Base-by-base conservation (phyloP, 2,329 filamentous ascomycete species). In the Lasiodiplodia theobromae region DNA sequence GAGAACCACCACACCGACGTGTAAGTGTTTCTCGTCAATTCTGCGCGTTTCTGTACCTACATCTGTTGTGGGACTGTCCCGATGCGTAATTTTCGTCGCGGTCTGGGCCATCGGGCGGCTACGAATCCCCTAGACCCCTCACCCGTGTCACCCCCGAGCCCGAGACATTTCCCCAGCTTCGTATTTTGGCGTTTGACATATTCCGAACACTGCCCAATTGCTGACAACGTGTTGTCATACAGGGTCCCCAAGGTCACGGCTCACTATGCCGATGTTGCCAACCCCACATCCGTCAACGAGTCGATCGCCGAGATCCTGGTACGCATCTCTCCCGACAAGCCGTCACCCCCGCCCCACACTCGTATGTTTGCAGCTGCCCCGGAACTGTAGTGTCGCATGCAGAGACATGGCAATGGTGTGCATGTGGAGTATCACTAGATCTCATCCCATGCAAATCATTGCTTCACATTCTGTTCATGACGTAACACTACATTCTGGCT, bases 221-320 rank as follows among this genome's bases (percentile, higher is more conserved):
- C 65, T 67, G 53, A 67, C 53, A 18, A 23, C 51, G 16, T 14
- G 34, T 40, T 38, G 53, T 31, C 25, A 10, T 47, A 51, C 69
- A 92, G 90, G 60, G 80, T 91, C 38, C 95, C 95, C 70, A 92
- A 89, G 72, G 91, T 97, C 68, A 97, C 95, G 1, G 92, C 94
- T 2, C 95, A 98, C 82, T 94, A 92, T 77, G 91, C 91, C 76
- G 94, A 97, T 78, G 95, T 97, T 64, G 90, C 93, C 31, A 88
- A 92, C 74, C 91, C 91, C 25, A 87, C 89, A 60, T 95, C 92
- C 7, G 94, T 97, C 71, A 89, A 92, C 69, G 81, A 84, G 38
- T 91, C 91, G 73, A 86, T 97, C 72, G 83, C 85, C 47, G 91
- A 93, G 70, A 87, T 95, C 72, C 78, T 95, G 63, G 78, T 68